phyloP scores from a whole-genome alignment of 345 rosid species.

The Populus euphratica region DNA sequence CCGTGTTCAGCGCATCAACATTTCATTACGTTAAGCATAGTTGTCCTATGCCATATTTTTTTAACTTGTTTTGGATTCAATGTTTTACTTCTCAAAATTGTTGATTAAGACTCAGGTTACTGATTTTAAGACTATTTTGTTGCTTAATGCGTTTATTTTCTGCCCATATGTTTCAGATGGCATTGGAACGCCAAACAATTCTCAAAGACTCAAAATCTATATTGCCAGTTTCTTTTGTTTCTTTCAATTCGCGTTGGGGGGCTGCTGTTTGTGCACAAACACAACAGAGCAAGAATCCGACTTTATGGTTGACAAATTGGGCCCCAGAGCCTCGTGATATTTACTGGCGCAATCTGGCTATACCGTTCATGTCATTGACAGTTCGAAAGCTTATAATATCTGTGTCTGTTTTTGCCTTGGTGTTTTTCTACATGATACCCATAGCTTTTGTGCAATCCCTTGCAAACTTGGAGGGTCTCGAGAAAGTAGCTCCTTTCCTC shows the following conservation, averaged over 20 bases:
- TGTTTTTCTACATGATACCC: constrained; percentile 98
- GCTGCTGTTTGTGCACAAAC: constrained; percentile 99
- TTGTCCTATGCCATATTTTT: too few relatives aligned
- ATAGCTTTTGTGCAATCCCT: constrained; percentile 98
- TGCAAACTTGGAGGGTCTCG: constrained; percentile 91
- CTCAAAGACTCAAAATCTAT: constrained; percentile 62
- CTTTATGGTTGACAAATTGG: constrained; percentile 83
- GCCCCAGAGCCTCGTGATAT: constrained; percentile 98
- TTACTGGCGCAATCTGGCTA: constrained; percentile 89
- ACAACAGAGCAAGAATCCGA: constrained; percentile 89
- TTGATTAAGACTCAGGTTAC: not conserved
- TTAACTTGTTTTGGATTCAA: not conserved
- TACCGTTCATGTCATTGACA: constrained; percentile 82
- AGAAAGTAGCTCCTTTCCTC: constrained; percentile 87
- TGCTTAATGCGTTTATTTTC: not conserved
- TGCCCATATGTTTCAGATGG: constrained; percentile 49
- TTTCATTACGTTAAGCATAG: not conserved
- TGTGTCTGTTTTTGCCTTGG: constrained; percentile 68
- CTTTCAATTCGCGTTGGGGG: constrained; percentile 93
- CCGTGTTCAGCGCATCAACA: not conserved
- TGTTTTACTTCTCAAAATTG: not conserved
- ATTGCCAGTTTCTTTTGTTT: constrained; percentile 81
- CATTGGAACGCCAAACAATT: constrained; percentile 66
- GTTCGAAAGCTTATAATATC: constrained; percentile 72
- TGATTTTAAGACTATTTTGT: not conserved